A percentile compares a stretch with the other conserved stretches of the same genome.
These are phyloP conservation scores for Hypericum perforatum DNA, from an alignment of 345 rosid species.

Conservation along the genomic window DNA sequence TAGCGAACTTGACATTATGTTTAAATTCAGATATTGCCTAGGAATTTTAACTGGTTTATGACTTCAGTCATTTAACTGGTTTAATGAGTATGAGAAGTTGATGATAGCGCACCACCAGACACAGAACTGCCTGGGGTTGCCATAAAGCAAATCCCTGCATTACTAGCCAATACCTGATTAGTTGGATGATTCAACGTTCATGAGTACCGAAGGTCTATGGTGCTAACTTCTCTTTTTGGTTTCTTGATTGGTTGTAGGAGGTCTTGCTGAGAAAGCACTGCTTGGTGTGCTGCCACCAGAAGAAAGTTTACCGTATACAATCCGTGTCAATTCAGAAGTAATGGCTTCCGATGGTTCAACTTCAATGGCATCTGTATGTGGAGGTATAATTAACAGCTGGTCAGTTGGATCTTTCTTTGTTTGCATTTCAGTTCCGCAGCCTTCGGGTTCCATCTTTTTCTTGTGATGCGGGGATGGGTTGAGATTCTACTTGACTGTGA, in stretches of 20 bases:
- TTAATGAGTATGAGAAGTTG: no score
- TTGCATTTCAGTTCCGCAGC: no score
- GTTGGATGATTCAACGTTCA: no score
- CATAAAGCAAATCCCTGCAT: no score
- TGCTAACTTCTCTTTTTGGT: conserved; percentile 9
- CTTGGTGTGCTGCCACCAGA: conserved; percentile 88
- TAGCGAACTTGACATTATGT: conserved; percentile 4
- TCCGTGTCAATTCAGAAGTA: conserved; percentile 88
- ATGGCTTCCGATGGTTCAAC: conserved; percentile 99
- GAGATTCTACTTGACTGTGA: no score
- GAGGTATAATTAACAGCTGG: conserved; percentile 41
- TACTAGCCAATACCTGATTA: no score
- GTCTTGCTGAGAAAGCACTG: conserved; percentile 93
- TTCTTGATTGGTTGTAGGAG: conserved; percentile 40
- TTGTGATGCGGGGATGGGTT: no score
- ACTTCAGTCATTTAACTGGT: no score
- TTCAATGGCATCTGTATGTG: conserved; percentile 96
- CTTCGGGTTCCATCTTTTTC: no score
- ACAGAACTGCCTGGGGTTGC: no score
- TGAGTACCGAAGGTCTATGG: neutral
- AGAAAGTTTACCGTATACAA: conserved; percentile 62
- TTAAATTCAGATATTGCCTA: neutral
- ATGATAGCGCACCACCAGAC: no score
- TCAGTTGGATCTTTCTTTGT: neutral
- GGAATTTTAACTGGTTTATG: no score